Evolutionary conservation across 371 early-diverging fungal species (phyloP), one percentile per base, ranked within the genome.

Genomic region (Mortierella sp.): DNA sequence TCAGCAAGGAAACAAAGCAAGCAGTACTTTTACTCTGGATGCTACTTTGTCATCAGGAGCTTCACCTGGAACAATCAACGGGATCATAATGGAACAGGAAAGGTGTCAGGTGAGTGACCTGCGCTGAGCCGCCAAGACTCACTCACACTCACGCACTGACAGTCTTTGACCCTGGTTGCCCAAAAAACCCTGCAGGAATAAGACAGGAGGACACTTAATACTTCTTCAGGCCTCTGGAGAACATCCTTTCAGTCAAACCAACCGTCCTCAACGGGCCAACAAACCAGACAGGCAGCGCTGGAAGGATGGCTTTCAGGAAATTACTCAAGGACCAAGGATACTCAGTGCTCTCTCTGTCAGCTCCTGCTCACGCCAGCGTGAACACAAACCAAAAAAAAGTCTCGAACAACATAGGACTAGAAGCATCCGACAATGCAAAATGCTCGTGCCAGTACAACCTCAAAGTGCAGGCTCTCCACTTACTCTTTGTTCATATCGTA

Each of bases 381-480:
- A n/a, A 55, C 16, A 43, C 37, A 44, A 70, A 64, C 21, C 19
- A 48, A 28, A 31, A 13, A 31, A 14, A n/a, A 21, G 24, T 53
- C 57, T 40, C 44, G 46, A 26, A 48, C 48, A 61, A 61, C 31
- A 54, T 9, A 34, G 67, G 67, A 24, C 19, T 53, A n/a, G n/a
- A 53, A 55, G 73, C 43, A 37, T 51, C 44, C 72, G 1, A 51
- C 21, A 37, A 67, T 67, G 43, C 24, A 64, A 61, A 40, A 67
- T 67, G 67, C 67, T 67, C 67, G 67, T 67, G 67, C 67, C 40
- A 67, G 67, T 40, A 40, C 37, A 67, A 67, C 40, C 37, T 21
- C 8, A 67, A 14, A 67, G 43, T 19, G 40, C 67, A 67, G 67
- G 67, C 67, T 67, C 67, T 37, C 40, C 19, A 37, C 43, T 14